Base-by-base conservation (phyloP, 163 green algal genomes). In the Chloroidium sp. region DNA sequence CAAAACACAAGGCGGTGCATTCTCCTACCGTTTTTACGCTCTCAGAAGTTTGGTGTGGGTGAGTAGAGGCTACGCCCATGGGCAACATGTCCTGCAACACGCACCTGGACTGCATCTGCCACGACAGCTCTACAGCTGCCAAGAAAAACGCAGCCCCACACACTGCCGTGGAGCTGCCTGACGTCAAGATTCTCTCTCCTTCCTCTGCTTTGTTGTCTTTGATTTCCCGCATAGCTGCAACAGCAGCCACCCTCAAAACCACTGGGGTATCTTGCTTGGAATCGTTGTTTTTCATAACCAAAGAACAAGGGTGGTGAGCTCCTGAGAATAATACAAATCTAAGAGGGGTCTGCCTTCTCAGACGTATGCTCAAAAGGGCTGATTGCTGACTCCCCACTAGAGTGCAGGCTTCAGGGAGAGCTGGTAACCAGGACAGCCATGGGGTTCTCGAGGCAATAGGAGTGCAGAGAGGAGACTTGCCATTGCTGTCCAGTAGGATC, bases 61-160 rank as follows among this genome's bases (percentile, higher is more conserved):
- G 64, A 10, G 64, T 10, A 72, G 64, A 10, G 6, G 64, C 36
- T 36, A 36, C 36, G 36, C 36, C 36, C 36, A 36, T 36, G 36
- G 36, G 36, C 36, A 36, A 36, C 36, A 36, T 36, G 36, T 36
- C 36, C 36, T 36, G 36, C 36, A 0, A 61, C 2, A 62, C 74
- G 62, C 62, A 78, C 4, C 59, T 75, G 59, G 82, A 4, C n/a
- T 86, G 85, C 68, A 80, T 68, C 77, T 87, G 83, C 79, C 77
- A 86, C 3, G 79, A 77, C 6, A 69, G 69, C 75, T 89, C 85
- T 6, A 87, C 83, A 0, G 74, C 80, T 0, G 77, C 83, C 36
- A 89, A 76, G 61, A 89, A 84, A 60, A 87, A 79, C 69, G 77
- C 58, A 1, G 82, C 76, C 61, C 83, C 82, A 12, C 85, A 59